phyloP scores from a whole-genome alignment of 257 asterid species.

The Paraleonurus japonicus region DNA sequence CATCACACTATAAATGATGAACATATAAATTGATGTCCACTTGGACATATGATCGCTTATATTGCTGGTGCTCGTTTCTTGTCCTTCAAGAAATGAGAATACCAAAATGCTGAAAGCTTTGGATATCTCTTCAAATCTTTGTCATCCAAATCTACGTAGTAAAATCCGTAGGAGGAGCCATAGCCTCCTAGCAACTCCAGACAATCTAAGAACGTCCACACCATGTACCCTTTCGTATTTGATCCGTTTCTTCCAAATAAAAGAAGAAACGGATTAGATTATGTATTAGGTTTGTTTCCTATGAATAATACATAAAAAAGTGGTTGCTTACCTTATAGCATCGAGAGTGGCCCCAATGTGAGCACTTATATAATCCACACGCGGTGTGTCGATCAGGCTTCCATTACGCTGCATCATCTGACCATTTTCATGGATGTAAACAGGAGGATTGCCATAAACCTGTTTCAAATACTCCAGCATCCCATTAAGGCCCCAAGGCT shows the following conservation, averaged over 20 bases:
- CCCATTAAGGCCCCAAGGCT: constrained; percentile 29
- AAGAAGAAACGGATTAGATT: background rate
- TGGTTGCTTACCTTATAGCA: constrained; percentile 40
- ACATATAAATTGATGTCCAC: too few species aligned
- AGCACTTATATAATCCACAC: constrained; percentile 40
- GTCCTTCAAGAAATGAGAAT: constrained; percentile 35
- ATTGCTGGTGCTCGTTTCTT: too few species aligned
- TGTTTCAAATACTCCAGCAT: constrained; percentile 41
- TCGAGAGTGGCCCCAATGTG: constrained; percentile 43
- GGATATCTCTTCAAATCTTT: constrained; percentile 35
- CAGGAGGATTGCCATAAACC: constrained; percentile 43
- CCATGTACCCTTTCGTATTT: constrained; percentile 35
- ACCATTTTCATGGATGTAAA: constrained; percentile 53
- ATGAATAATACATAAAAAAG: background rate
- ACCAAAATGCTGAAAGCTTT: constrained; percentile 40
- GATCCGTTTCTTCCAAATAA: constrained; percentile 39
- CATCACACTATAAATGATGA: too few species aligned
- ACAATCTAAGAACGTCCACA: constrained; percentile 43
- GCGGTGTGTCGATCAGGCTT: constrained; percentile 32
- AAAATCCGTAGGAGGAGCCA: constrained; percentile 31
- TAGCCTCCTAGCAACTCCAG: constrained; percentile 42
- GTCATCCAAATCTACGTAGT: constrained; percentile 50
- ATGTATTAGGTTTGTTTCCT: background rate
- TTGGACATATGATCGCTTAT: too few species aligned
- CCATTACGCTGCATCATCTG: constrained; percentile 34